Evolutionary conservation across 768 basidiomycete species (phyloP).

Genomic region (Boletus rubroflammeus): DNA sequence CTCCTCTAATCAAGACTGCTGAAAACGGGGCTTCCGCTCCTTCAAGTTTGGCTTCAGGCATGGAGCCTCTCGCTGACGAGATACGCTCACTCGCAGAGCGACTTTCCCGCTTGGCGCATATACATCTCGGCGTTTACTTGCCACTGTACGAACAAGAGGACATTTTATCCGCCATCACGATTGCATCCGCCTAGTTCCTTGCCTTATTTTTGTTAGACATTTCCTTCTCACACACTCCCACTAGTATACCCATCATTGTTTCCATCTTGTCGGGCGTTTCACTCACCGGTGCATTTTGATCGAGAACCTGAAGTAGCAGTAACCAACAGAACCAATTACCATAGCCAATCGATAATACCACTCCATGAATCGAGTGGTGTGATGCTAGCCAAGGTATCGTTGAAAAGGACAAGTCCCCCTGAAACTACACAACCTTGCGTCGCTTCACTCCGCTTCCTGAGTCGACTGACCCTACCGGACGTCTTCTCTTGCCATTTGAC

Average conservation of each 20-base stretch:
- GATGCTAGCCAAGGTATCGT: neutral
- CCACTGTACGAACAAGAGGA: conserved; percentile 72
- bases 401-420: neutral
- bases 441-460: conserved; percentile 18
- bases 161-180: conserved; percentile 24
- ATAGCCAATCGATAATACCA: conserved; percentile 28
- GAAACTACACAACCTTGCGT: conserved; percentile 16
- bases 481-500: conserved; percentile 14
- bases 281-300: conserved; percentile 24
- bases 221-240: conserved; percentile 13
- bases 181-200: conserved; percentile 14
- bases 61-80: conserved; percentile 72
- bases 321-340: conserved; percentile 28
- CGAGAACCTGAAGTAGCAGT: conserved; percentile 26
- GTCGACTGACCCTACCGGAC: conserved; percentile 12
- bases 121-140: conserved; percentile 74
- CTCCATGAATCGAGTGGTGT: neutral
- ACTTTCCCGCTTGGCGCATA: conserved; percentile 65
- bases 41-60: conserved; percentile 45
- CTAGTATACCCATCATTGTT: conserved; percentile 30
- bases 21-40: conserved; percentile 16
- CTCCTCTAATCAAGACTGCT: conserved; percentile 28
- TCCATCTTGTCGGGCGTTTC: conserved; percentile 25
- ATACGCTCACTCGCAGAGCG: conserved; percentile 62
- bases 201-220: conserved; percentile 22